Conservation (phyloP, 495 filamentous ascomycete genomes). For the Lentithecium fluviatile region DNA sequence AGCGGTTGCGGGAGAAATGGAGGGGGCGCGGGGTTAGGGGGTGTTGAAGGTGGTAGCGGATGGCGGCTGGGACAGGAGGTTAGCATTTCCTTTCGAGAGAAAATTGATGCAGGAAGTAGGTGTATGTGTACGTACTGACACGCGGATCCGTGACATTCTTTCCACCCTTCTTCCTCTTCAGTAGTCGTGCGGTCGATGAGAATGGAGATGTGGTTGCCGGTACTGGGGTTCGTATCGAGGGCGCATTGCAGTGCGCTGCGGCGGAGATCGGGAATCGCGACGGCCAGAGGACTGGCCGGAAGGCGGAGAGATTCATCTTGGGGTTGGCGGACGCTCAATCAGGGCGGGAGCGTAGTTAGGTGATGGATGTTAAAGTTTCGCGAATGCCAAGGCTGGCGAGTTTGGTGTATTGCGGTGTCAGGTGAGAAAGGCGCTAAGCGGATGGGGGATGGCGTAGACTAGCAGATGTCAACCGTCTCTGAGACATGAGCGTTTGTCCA, state of each 20-base stretch:
- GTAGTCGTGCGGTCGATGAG: slow-evolving; percentile 17
- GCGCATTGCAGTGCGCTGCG: slow-evolving; percentile 1
- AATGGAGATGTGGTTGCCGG: slow-evolving; percentile 19
- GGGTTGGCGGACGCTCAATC: not conserved
- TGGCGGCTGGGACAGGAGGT: slow-evolving; percentile 48
- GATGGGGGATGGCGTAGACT: too few species aligned
- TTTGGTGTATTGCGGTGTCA: not conserved
- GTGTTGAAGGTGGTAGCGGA: slow-evolving; percentile 66
- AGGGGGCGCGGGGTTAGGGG: slow-evolving; percentile 72
- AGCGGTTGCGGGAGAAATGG: slow-evolving; percentile 79
- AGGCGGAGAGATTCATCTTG: slow-evolving; percentile 12
- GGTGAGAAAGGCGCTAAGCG: not conserved
- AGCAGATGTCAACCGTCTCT: not conserved
- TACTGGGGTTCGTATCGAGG: not conserved
- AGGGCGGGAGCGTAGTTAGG: not conserved
- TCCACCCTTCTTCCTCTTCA: slow-evolving; percentile 23
- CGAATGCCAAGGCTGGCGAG: slow-evolving; percentile 3
- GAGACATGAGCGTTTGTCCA: too few species aligned
- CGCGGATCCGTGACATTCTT: slow-evolving; percentile 24
- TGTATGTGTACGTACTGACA: slow-evolving; percentile 24
- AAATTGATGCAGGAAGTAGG: not conserved
- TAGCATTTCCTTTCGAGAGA: not conserved
- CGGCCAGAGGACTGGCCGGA: not conserved
- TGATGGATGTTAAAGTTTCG: not conserved
- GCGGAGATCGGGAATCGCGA: not conserved